phyloP scores from a whole-genome alignment of 2,329 filamentous ascomycete species.

The Aspergillus niger region DNA sequence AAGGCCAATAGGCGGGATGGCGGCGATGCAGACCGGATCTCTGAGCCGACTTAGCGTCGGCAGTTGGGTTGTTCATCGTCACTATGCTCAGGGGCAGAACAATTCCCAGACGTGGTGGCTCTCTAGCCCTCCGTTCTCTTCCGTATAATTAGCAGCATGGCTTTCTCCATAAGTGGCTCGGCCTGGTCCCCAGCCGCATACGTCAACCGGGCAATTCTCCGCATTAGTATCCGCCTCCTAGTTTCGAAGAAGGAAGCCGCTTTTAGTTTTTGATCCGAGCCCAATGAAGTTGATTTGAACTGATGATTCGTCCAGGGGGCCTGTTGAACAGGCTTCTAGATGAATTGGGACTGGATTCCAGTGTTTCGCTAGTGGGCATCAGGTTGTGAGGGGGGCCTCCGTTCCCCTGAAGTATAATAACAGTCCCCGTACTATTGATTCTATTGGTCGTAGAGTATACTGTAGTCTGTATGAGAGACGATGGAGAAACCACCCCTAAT shows the following conservation, averaged over 20 bases:
- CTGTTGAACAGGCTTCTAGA: neutral
- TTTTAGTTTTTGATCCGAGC: neutral
- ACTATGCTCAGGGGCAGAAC: neutral
- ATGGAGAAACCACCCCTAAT: neutral
- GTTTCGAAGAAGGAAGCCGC: neutral
- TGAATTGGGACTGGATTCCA: neutral
- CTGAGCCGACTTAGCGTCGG: neutral
- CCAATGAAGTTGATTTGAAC: neutral
- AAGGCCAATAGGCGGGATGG: neutral
- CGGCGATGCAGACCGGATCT: neutral
- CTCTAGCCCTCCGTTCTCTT: neutral
- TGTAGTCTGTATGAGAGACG: neutral
- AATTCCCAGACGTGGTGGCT: neutral
- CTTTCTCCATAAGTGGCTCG: neutral
- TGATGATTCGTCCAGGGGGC: neutral
- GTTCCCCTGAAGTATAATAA: neutral
- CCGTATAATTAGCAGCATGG: neutral
- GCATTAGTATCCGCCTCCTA: neutral
- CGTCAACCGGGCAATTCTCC: neutral
- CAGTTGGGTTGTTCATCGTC: neutral
- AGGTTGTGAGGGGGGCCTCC: neutral
- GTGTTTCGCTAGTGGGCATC: neutral
- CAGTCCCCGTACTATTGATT: neutral
- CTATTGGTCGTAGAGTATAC: neutral
- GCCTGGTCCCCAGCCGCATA: neutral